Base-by-base conservation (phyloP, 257 asterid species). In the Nicotiana otophora region DNA sequence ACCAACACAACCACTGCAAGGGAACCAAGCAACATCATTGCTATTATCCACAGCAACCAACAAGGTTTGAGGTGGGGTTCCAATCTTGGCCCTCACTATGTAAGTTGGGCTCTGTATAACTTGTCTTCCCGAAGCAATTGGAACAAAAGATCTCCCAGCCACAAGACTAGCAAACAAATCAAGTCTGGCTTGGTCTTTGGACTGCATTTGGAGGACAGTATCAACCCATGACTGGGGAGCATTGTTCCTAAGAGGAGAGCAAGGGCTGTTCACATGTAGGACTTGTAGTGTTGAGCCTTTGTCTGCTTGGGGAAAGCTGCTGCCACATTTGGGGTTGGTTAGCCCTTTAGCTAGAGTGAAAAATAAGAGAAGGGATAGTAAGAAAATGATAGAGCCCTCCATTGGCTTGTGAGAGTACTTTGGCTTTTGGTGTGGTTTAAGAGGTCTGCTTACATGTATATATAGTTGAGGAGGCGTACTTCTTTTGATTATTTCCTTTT, bases 1-100 rank as follows among this genome's bases (percentile, higher is more conserved):
- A 16, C 99, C 99, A 33, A 66, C 58, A 83, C 98, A 92, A 63
- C 90, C 94, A 80, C 83, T 54, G 86, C 98, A 93, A 0, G 97
- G 98, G 5, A 95, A 80, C 99, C 97, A 95, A 53, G 91, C 93
- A 83, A 90, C 93, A 85, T 91, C 97, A 82, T 87, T 93, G 86
- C 98, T 92, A 80, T 95, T 95, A 85, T 93, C 99, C 84, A 93
- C 34, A 48, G 99, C 97, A 84, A 91, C 74, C 15, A 91, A 84
- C 74, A 95, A 80, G 0, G 89, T 75, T 85, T 95, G 99, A 0
- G 93, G 84, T 0, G 99, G 99, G 1, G 98, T 92, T 4, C 99
- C 99, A 69, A 93, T 85, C 69, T 87, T 88, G 20, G 88, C 92
- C 83, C 81, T 77, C 26, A 92, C 92, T 81, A 95, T 84, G 85